Percentiles rank a stretch among this genome's conserved stretches.
These are phyloP conservation scores for Myxozyma lipomycoides DNA, from an alignment of 805 yeast species.

Conservation along the genomic window DNA sequence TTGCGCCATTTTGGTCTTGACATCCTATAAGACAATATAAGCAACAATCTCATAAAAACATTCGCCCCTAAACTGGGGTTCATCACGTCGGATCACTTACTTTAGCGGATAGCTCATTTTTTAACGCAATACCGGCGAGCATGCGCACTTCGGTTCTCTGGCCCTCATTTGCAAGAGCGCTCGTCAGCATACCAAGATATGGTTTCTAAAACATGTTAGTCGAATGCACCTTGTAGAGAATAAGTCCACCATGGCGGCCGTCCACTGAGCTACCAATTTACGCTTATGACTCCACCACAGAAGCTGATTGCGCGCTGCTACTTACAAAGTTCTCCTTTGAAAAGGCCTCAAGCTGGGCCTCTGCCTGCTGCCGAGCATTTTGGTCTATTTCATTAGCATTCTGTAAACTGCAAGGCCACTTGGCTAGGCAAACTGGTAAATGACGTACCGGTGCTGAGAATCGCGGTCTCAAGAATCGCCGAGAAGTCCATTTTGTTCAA, in stretches of 20 bases:
- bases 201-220: conserved; percentile 35
- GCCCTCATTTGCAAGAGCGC: conserved; percentile 62
- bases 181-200: conserved; percentile 65
- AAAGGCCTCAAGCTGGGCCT: conserved; percentile 63
- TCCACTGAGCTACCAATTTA: not conserved
- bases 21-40: conserved; percentile 39
- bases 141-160: conserved; percentile 78
- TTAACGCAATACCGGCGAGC: conserved; percentile 82
- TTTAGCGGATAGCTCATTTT: conserved; percentile 84
- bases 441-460: conserved; percentile 52
- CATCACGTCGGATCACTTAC: conserved; percentile 5
- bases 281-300: not conserved
- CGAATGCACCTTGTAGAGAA: not conserved
- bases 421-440: not conserved
- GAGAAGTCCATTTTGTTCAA: conserved; percentile 53
- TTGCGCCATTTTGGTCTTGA: conserved; percentile 52
- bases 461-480: conserved; percentile 71
- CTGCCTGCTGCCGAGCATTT: conserved; percentile 68
- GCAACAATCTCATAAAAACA: not conserved
- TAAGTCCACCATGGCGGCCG: not conserved
- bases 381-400: conserved; percentile 43
- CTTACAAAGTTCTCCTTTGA: conserved; percentile 68
- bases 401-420: not conserved
- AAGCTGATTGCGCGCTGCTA: not conserved
- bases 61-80: not conserved